Evolutionary conservation across 164 flowering plant genomes (phyloP).

Genomic region (Annona squamosa): DNA sequence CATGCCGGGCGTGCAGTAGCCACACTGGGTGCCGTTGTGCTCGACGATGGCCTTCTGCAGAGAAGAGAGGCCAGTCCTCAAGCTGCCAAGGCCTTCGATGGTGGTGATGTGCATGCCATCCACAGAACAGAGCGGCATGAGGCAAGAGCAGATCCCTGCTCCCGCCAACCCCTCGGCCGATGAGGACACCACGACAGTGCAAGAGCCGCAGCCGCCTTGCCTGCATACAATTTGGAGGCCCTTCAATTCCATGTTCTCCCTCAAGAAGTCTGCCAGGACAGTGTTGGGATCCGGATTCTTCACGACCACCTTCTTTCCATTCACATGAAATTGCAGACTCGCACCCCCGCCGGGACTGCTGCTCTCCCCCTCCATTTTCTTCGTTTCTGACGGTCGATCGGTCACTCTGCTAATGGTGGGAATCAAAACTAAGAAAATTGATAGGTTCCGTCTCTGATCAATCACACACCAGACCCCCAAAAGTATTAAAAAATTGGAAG

Average conservation of each 20-base stretch:
- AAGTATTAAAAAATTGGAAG: too few species aligned
- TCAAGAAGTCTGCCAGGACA: constrained; percentile 1
- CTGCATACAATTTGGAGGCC: constrained; percentile 7
- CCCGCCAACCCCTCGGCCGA: background rate
- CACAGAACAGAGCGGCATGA: constrained; percentile 10
- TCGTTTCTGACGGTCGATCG: too few species aligned
- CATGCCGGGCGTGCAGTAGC: constrained; percentile 12
- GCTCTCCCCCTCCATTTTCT: background rate
- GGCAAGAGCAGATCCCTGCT: background rate
- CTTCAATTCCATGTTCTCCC: constrained; percentile 4
- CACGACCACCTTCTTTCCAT: constrained; percentile 2
- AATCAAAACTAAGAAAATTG: too few species aligned
- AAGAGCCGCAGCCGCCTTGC: constrained; percentile 8
- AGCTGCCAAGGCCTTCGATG: constrained; percentile 7
- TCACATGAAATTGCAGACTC: background rate
- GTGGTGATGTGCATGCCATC: constrained; percentile 6
- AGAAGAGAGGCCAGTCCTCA: constrained; percentile 6
- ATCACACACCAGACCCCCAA: too few species aligned
- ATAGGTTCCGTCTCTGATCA: too few species aligned
- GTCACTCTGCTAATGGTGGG: too few species aligned
- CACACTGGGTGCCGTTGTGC: constrained; percentile 6
- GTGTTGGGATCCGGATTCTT: constrained; percentile 4
- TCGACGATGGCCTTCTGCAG: constrained; percentile 6
- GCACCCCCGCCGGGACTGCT: background rate
- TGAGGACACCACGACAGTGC: constrained; percentile 4